phyloP scores from a whole-genome alignment of 1,284 basidiomycete genomes.

The Vanrija pseudolonga region DNA sequence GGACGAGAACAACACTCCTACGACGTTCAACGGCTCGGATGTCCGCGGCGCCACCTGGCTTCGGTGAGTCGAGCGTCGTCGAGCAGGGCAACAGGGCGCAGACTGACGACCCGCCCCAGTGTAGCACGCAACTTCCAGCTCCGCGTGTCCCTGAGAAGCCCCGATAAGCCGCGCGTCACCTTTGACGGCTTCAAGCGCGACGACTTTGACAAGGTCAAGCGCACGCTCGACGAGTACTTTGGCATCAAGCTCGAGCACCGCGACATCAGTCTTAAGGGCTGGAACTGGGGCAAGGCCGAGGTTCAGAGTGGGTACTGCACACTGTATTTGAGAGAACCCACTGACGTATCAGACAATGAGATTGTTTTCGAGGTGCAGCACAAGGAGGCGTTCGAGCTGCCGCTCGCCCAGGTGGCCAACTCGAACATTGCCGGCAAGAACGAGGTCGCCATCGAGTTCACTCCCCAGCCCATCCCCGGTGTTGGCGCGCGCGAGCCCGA shows the following conservation, averaged over 20 bases:
- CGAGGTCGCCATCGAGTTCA: conserved; percentile 95
- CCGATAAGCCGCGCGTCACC: conserved; percentile 60
- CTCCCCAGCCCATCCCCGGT: conserved; percentile 53
- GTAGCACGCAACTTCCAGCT: conserved; percentile 92
- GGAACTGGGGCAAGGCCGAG: conserved; percentile 97
- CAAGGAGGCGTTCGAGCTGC: conserved; percentile 87
- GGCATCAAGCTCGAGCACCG: conserved; percentile 76
- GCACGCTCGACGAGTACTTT: conserved; percentile 80
- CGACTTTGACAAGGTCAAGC: conserved; percentile 76
- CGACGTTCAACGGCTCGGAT: conserved; percentile 65
- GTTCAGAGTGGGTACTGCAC: conserved; percentile 67
- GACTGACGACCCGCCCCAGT: conserved; percentile 43
- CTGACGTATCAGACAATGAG: conserved; percentile 64
- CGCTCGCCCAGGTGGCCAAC: conserved; percentile 83
- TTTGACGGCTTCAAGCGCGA: conserved; percentile 94
- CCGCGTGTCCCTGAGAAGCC: conserved; percentile 63
- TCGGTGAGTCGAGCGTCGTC: conserved; percentile 43
- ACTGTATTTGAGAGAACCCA: background rate
- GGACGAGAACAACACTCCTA: conserved; percentile 54
- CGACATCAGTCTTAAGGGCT: conserved; percentile 87
- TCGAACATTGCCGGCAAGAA: conserved; percentile 97
- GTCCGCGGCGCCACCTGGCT: conserved; percentile 89
- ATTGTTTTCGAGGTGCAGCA: conserved; percentile 87
- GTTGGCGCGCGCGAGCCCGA: conserved; percentile 56
- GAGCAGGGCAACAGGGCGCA: background rate